Evolutionary conservation across 257 asterid genomes (phyloP), one percentile per base, ranked within the genome.

Genomic region (Salvia rosmarinus): DNA sequence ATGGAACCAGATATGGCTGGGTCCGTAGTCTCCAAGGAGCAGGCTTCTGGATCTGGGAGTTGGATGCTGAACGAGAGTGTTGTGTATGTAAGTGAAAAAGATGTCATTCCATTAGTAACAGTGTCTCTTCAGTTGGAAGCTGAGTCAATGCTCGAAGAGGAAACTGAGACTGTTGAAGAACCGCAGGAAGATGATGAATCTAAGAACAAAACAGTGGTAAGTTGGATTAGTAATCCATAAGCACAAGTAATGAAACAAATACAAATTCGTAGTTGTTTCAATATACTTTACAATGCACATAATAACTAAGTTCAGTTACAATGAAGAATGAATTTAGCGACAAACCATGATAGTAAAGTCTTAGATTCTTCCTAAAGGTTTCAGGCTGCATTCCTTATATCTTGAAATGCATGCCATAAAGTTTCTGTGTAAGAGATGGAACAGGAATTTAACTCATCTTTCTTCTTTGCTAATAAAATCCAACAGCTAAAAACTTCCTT

Each of bases 171-270:
- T 23, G 51, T 62, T 37, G 79, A 76, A 17, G 85, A 73, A 28
- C 56, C 71, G 12, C 51, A 10, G 21, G 81, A 76, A 78, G 59
- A 78, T 55, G 79, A 76, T 50, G 72, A 63, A 74, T 56, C 72
- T 60, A 83, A 61, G 77, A 78, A 71, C 46, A 60, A 67, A 61
- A 34, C 58, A 52, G 47, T n/a, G 87, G 95, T 88, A 69, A 78
- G 89, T 75, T 79, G 67, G 61, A 46, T 75, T 50, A 28, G 4
- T 71, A 68, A 20, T 55, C 23, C 54, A 23, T 70, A 58, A 54
- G 21, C 68, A 12, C 37, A 52, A 30, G 25, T 4, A 34, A 47
- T 32, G 40, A 20, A 58, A 47, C 21, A 54, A 43, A n/a, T 30
- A 47, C 49, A 44, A 68, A 21, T 34, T 73, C 64, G 17, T 50